phyloP scores from a whole-genome alignment of 2,329 filamentous ascomycete genomes.

The Shiraia sp. region DNA sequence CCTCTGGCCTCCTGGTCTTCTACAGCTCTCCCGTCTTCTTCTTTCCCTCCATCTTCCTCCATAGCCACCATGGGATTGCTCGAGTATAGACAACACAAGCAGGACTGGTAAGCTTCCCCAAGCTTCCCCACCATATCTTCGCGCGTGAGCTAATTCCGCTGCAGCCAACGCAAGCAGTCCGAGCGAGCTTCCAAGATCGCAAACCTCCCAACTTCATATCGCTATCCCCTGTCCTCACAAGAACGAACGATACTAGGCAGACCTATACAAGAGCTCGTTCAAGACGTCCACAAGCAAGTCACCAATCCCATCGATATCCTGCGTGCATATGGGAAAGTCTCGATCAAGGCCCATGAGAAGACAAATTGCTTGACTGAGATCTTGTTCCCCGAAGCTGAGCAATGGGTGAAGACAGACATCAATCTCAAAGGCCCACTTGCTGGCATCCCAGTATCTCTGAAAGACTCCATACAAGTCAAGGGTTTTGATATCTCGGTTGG shows the following conservation, averaged over 20 bases:
- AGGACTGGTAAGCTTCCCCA: constrained; percentile 64
- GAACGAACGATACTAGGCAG: constrained; percentile 72
- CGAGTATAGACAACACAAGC: constrained; percentile 71
- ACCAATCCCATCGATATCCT: constrained; percentile 73
- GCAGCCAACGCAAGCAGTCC: constrained; percentile 76
- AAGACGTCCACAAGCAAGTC: constrained; percentile 72
- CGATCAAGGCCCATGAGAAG: constrained; percentile 78
- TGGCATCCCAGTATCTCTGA: constrained; percentile 83
- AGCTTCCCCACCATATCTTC: constrained; percentile 12
- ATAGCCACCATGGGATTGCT: constrained; percentile 56
- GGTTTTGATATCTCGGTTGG: constrained; percentile 84
- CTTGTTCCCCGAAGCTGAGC: constrained; percentile 76
- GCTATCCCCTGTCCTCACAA: constrained; percentile 62
- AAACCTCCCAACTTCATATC: constrained; percentile 67
- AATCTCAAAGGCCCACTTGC: constrained; percentile 83
- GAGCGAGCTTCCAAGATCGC: constrained; percentile 73
- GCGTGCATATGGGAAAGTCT: constrained; percentile 84
- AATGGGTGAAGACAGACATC: constrained; percentile 64
- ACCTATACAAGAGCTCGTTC: constrained; percentile 77
- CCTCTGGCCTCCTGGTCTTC: not conserved
- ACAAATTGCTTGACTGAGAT: constrained; percentile 92
- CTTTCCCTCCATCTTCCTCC: constrained; percentile 1
- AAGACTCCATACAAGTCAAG: constrained; percentile 74
- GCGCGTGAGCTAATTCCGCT: constrained; percentile 15
- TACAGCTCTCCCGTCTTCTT: not conserved